Base-by-base conservation (phyloP, 2,329 filamentous ascomycete species). In the Colletotrichum siamense region DNA sequence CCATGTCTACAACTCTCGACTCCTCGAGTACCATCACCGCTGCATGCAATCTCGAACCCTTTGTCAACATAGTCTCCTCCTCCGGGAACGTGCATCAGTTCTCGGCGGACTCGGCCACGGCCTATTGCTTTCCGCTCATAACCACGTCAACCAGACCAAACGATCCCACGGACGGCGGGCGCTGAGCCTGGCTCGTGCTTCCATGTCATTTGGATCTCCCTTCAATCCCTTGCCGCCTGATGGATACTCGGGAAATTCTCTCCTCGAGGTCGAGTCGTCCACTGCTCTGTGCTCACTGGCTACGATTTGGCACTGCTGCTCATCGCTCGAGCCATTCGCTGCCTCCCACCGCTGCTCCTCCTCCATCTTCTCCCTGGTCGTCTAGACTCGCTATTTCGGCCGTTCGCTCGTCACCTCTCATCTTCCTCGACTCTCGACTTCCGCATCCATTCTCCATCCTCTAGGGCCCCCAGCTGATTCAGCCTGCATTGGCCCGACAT, bases 181-280 rank as follows among this genome's bases (percentile, higher is more conserved):
- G 73, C 44, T 57, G 73, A 12, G 26, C 4, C 70, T 74, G 73
- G 73, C 64, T 73, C 70, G 70, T 73, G 70, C 73, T 61, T 34
- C 24, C 28, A 22, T 52, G 39, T 71, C 49, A 52, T 36, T 71
- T 71, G 32, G 26, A 52, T 52, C 44, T 52, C 44, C 44, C 44
- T 71, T 59, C 49, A 44, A 55, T 55, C 49, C 44, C 62, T 62
- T 70, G 55, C 18, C 28, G 24, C 63, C 34, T 44, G 36, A 70
- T 70, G 68, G 67, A 32, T 62, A 26, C 34, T 75, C 67, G 52
- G 26, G 70, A 73, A 59, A 52, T 69, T 34, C 36, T 15, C 52
- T 65, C 36, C 28, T 62, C 28, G 16, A 59, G 18, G 26, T 62
- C 59, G 59, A 32, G 59, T 62, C 59, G 59, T 62, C 59, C 18